Base-by-base conservation (phyloP, 108 stramenopile genomes). In the Seminavis robusta region DNA sequence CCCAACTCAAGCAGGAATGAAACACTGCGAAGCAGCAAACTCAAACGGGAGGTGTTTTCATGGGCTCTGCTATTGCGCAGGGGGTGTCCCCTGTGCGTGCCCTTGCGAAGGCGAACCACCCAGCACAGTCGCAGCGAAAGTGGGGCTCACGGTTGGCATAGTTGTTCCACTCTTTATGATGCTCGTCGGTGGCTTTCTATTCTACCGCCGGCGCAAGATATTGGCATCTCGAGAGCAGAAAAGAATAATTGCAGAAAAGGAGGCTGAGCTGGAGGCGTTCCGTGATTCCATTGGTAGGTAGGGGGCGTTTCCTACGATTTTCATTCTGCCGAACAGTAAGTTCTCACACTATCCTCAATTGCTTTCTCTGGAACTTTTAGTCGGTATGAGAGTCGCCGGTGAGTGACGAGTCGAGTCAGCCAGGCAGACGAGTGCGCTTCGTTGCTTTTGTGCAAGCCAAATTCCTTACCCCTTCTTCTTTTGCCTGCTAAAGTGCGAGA, bases 281-380 rank as follows among this genome's bases (percentile, higher is more conserved):
- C 58, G 33, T 7, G 38, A 59, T 16, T 59, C 58, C 16, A 32
- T 59, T 36, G 58, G n/a, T n/a, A n/a, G n/a, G n/a, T n/a, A n/a
- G n/a, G n/a, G n/a, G n/a, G n/a, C n/a, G n/a, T n/a, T n/a, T n/a
- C n/a, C n/a, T n/a, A n/a, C n/a, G n/a, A n/a, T n/a, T n/a, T n/a
- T n/a, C n/a, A n/a, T n/a, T n/a, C n/a, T n/a, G n/a, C n/a, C n/a
- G n/a, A n/a, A n/a, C n/a, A n/a, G n/a, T n/a, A n/a, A n/a, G n/a
- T n/a, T n/a, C n/a, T n/a, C n/a, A n/a, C n/a, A n/a, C n/a, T n/a
- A n/a, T n/a, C n/a, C n/a, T n/a, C n/a, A n/a, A n/a, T n/a, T n/a
- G n/a, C n/a, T n/a, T n/a, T n/a, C n/a, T n/a, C n/a, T n/a, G n/a
- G n/a, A n/a, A n/a, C n/a, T n/a, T n/a, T n/a, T n/a, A n/a, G n/a